Conservation (phyloP, 257 asterid genomes). For the Euphrasia confusa region DNA sequence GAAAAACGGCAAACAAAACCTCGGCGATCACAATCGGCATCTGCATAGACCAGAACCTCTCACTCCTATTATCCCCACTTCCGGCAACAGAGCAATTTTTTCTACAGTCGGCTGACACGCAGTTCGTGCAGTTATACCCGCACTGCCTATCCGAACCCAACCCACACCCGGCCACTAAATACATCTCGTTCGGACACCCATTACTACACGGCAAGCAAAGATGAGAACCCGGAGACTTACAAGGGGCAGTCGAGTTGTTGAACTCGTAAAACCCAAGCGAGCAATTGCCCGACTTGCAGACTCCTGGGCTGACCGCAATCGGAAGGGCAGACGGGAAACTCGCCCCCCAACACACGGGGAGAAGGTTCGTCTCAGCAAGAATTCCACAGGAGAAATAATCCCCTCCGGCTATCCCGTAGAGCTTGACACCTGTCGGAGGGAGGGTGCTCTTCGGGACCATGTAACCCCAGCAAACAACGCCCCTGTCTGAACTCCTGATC, state of each 20-base stretch:
- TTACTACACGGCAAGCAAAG: constrained; percentile 71
- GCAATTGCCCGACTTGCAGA: constrained; percentile 59
- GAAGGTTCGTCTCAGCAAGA: constrained; percentile 50
- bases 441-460: constrained; percentile 61
- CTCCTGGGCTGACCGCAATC: constrained; percentile 65
- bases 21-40: constrained; percentile 73
- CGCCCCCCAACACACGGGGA: constrained; percentile 85
- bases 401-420: constrained; percentile 80
- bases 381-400: constrained; percentile 91
- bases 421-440: constrained; percentile 62
- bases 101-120: constrained; percentile 55
- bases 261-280: constrained; percentile 49
- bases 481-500: constrained; percentile 58
- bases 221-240: constrained; percentile 22
- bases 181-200: constrained; percentile 74
- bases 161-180: constrained; percentile 45
- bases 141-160: constrained; percentile 53
- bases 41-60: constrained; percentile 64
- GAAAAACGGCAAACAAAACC: constrained; percentile 65
- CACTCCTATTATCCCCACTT: constrained; percentile 18
- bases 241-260: constrained; percentile 1
- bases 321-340: constrained; percentile 71
- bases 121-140: constrained; percentile 63
- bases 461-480: constrained; percentile 83
- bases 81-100: constrained; percentile 41